A percentile compares a stretch with the other conserved stretches of the same genome.
These are phyloP conservation scores for Chrysosporium queenslandicum DNA, from an alignment of 2,329 filamentous ascomycete species.

Conservation along the genomic window DNA sequence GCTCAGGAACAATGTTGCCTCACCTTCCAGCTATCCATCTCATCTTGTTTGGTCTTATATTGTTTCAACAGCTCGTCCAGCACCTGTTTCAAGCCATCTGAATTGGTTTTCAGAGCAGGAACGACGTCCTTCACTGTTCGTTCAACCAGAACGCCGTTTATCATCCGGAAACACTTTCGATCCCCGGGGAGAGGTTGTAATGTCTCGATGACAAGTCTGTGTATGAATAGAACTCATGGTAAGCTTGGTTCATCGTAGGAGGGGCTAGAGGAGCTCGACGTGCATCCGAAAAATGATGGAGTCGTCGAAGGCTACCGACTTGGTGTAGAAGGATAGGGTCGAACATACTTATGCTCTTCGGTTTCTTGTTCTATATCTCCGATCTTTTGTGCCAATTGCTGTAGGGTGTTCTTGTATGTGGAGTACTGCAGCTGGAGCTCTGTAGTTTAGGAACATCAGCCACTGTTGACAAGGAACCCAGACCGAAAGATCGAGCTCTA, in stretches of 20 bases:
- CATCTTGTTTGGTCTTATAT: constrained; percentile 87
- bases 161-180: constrained; percentile 96
- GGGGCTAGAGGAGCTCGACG: background rate
- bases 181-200: constrained; percentile 69
- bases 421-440: constrained; percentile 43
- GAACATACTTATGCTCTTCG: constrained; percentile 87
- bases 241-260: background rate
- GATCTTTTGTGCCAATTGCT: constrained; percentile 91
- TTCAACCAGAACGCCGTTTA: constrained; percentile 93
- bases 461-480: background rate
- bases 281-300: background rate
- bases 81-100: constrained; percentile 86
- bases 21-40: constrained; percentile 98
- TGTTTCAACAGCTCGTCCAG: constrained; percentile 91
- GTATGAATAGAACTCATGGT: background rate
- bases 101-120: constrained; percentile 83
- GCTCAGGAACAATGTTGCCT: constrained; percentile 22
- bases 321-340: background rate
- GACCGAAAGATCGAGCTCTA: background rate
- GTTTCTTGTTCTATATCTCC: constrained; percentile 95
- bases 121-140: constrained; percentile 87
- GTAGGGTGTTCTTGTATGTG: constrained; percentile 59
- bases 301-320: no score
- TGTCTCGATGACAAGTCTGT: constrained; percentile 86
- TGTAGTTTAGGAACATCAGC: constrained; percentile 18